These are phyloP conservation scores for Cynara cardunculus DNA, from an alignment of 129 eudicot species.

Conservation along the genomic window DNA sequence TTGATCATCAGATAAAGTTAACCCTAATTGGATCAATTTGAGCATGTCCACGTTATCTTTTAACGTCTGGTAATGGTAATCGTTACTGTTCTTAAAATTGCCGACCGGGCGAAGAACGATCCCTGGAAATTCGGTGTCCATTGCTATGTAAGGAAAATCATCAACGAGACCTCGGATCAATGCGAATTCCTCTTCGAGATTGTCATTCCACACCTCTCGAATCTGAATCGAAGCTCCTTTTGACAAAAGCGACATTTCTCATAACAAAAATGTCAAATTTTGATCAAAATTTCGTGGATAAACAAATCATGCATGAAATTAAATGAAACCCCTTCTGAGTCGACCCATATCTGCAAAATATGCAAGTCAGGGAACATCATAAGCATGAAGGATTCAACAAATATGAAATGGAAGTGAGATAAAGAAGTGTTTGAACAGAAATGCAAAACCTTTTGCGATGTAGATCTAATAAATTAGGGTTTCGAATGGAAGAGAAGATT, in stretches of 20 bases:
- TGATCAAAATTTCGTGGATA: background rate
- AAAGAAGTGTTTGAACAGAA: background rate
- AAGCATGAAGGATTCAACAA: background rate
- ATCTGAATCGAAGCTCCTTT: slow-evolving; percentile 65
- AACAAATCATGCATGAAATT: background rate
- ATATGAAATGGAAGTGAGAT: slow-evolving; percentile 7
- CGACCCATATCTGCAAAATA: slow-evolving; percentile 26
- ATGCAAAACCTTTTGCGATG: slow-evolving; percentile 15
- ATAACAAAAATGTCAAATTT: slow-evolving; percentile 1
- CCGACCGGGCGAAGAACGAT: slow-evolving; percentile 77
- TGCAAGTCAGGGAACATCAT: background rate
- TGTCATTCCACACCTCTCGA: slow-evolving; percentile 81
- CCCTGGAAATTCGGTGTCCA: slow-evolving; percentile 93
- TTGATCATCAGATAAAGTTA: slow-evolving; percentile 65
- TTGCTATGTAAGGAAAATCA: slow-evolving; percentile 65
- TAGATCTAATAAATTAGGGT: slow-evolving; percentile 32
- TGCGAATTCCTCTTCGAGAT: slow-evolving; percentile 70
- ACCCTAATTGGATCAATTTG: slow-evolving; percentile 80
- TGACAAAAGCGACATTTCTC: slow-evolving; percentile 63
- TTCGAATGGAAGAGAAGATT: slow-evolving; percentile 14
- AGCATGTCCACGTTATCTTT: slow-evolving; percentile 76
- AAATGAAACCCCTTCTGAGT: slow-evolving; percentile 6
- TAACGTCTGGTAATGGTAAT: slow-evolving; percentile 72
- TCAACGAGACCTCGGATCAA: slow-evolving; percentile 68
- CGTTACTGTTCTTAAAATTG: slow-evolving; percentile 59